These are phyloP conservation scores for Rhytidiadelphus loreus DNA, from an alignment of 225 moss, liverwort and hornwort genomes.

Conservation along the genomic window DNA sequence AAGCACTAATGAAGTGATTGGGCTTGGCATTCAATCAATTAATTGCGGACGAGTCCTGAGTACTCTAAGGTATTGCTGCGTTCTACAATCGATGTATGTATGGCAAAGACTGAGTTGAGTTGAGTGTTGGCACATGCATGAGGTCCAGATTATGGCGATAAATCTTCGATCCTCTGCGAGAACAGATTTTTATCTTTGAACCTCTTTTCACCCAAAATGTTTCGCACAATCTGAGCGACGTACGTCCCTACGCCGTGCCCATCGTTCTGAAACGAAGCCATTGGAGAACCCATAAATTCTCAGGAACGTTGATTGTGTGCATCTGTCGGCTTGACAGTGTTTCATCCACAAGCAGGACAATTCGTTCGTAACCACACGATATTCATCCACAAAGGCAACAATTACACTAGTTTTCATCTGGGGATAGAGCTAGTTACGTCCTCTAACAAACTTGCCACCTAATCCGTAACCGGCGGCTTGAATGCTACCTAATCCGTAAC, in stretches of 20 bases:
- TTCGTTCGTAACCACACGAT: too few species aligned
- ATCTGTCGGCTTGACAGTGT: too few species aligned
- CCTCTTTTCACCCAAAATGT: not conserved
- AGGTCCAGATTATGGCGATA: not conserved
- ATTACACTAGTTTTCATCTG: too few species aligned
- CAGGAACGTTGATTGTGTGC: not conserved
- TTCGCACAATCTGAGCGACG: too few species aligned
- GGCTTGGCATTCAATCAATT: not conserved
- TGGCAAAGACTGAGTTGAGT: not conserved
- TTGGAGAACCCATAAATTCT: not conserved
- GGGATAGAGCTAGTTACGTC: too few species aligned
- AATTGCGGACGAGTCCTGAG: not conserved
- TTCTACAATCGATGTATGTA: not conserved
- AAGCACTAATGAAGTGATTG: not conserved
- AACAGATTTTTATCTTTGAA: not conserved
- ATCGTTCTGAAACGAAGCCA: too few species aligned
- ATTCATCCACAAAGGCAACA: too few species aligned
- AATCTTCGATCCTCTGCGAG: not conserved
- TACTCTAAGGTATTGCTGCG: not conserved
- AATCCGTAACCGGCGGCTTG: too few species aligned
- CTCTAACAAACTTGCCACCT: too few species aligned
- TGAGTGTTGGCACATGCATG: not conserved
- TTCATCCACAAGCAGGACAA: too few species aligned
- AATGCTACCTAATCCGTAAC: too few species aligned
- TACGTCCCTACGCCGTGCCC: too few species aligned